Evolutionary conservation across 2,329 filamentous ascomycete species (phyloP).

Genomic region (Aspergillus brasiliensis): DNA sequence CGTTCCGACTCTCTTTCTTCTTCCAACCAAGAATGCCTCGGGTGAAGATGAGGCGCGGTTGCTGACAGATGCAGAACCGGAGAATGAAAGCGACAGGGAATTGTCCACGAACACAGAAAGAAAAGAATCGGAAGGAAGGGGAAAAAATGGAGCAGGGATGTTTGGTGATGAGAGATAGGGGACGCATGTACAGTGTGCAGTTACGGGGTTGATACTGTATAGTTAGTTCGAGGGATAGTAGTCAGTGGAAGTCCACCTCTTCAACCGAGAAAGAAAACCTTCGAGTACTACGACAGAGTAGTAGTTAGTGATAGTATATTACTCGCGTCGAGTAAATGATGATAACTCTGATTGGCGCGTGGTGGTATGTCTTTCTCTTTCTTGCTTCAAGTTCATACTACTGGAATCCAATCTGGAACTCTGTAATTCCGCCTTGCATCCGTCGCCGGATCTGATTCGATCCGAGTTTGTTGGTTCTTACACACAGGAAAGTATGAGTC

Average conservation of each 20-base stretch:
- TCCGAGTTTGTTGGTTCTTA: slow-evolving; percentile 3
- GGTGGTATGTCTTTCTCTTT: neutral
- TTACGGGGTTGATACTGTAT: slow-evolving; percentile 6
- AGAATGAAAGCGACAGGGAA: too few species aligned
- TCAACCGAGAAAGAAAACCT: neutral
- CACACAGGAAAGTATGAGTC: too few species aligned
- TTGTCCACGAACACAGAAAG: neutral
- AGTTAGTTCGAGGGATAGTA: neutral
- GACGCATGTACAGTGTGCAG: slow-evolving; percentile 9
- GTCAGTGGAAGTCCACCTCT: too few species aligned
- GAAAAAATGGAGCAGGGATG: neutral
- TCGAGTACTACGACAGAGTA: too few species aligned
- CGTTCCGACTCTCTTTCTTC: slow-evolving; percentile 12
- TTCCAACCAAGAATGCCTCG: neutral
- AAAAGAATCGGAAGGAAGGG: neutral
- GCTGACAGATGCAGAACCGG: neutral
- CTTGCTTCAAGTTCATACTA: too few species aligned
- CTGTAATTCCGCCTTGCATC: slow-evolving; percentile 12
- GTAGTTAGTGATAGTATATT: neutral
- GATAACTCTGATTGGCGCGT: slow-evolving; percentile 15
- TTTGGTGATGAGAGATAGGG: neutral
- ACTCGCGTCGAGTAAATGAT: slow-evolving; percentile 15
- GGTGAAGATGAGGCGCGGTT: neutral
- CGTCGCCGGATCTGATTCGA: slow-evolving; percentile 13
- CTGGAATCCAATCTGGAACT: neutral